Percentiles rank a stretch among this genome's conserved stretches.
Evolutionary conservation across 257 asterid genomes (phyloP).

Genomic region (Penstemon eatonii): DNA sequence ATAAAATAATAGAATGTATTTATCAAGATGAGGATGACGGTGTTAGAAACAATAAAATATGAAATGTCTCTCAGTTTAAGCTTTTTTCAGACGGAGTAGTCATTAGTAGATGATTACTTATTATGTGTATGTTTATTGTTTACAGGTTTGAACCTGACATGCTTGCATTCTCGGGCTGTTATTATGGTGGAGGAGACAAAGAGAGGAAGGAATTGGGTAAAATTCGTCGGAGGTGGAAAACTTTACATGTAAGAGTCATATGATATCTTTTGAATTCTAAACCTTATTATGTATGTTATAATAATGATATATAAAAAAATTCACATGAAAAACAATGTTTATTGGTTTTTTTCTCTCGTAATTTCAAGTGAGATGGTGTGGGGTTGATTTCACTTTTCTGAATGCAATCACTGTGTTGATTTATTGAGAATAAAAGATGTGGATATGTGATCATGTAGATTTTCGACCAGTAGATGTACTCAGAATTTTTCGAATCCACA

Average conservation of each 20-base stretch:
- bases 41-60: too few relatives aligned
- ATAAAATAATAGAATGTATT: conserved; percentile 7
- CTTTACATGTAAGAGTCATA: conserved; percentile 74
- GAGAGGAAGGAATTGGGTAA: conserved; percentile 84
- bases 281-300: conserved; percentile 15
- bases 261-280: conserved; percentile 13
- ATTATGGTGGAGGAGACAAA: conserved; percentile 96
- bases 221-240: conserved; percentile 93
- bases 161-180: conserved; percentile 99
- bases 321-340: neutral
- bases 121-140: conserved; percentile 21
- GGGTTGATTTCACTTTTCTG: conserved; percentile 19
- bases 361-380: neutral
- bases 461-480: conserved; percentile 15
- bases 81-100: too few relatives aligned
- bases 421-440: neutral
- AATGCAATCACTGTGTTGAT: conserved; percentile 9
- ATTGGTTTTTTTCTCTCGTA: neutral
- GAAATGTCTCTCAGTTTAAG: too few relatives aligned
- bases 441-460: conserved; percentile 3
- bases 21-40: conserved; percentile 7
- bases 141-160: conserved; percentile 98
- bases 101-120: conserved; percentile 6
- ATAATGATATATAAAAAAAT: conserved; percentile 8
- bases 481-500: neutral